Evolutionary conservation across 805 yeast genomes (phyloP), one percentile per base, ranked within the genome.

Genomic region (Myxozyma lipomycoides): DNA sequence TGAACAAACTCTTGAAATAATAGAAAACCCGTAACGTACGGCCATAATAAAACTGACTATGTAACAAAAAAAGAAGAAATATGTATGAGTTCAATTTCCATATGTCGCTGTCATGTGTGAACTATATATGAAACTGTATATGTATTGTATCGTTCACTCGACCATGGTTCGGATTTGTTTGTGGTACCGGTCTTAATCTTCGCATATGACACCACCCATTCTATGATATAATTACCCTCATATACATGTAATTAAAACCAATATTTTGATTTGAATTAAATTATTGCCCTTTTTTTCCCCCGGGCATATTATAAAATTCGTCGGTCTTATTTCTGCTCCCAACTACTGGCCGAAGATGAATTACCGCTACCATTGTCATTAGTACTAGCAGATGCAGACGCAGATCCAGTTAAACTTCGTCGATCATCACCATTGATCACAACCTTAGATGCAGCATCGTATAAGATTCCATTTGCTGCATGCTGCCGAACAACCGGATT

Each of bases 281-380:
- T n/a, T n/a, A n/a, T n/a, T n/a, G n/a, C n/a, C n/a, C n/a, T n/a
- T n/a, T n/a, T n/a, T n/a, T n/a, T n/a, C n/a, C n/a, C n/a, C n/a
- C n/a, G n/a, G n/a, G n/a, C n/a, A n/a, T n/a, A n/a, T n/a, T n/a
- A n/a, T n/a, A n/a, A n/a, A n/a, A n/a, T n/a, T n/a, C n/a, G n/a
- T n/a, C n/a, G n/a, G 9, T 6, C 12, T 38, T 21, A 52, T 24
- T 52, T 49, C 43, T 55, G 59, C 43, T 55, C 59, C 4, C 51
- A 49, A 36, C 56, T 51, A 40, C 59, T 55, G 9, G 59, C 52
- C 9, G 59, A 55, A 19, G 53, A 48, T 43, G 55, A 49, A 34
- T 53, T 38, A 25, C 58, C 58, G 32, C 55, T 49, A 19, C 54
- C 55, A 25, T 53, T 46, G 38, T 45, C 45, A 45, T 46, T 49